phyloP scores from a whole-genome alignment of 2,329 filamentous ascomycete genomes.

The Botryotinia convoluta region DNA sequence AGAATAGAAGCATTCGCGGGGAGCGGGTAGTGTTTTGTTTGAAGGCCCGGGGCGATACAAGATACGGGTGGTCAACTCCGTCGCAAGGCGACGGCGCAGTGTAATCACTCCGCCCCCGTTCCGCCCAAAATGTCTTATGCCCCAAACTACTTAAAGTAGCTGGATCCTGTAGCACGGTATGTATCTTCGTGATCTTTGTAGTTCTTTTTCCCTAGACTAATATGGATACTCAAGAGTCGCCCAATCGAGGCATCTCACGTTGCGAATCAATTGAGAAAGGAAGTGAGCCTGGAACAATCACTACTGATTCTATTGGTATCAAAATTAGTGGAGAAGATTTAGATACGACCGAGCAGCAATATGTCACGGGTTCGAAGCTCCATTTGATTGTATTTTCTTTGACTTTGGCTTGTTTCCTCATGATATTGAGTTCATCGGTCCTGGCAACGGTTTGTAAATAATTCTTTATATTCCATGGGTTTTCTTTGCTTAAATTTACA shows the following conservation, averaged over 20 bases:
- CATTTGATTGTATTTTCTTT: not conserved
- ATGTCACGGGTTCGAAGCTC: not conserved
- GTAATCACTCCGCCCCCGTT: not conserved
- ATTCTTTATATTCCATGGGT: fast-evolving
- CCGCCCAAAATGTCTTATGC: not conserved
- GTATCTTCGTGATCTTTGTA: not conserved
- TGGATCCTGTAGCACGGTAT: not conserved
- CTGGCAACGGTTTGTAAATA: not conserved
- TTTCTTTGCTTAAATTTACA: not conserved
- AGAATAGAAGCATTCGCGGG: fast-evolving
- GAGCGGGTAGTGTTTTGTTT: not conserved
- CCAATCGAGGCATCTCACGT: not conserved
- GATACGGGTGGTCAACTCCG: not conserved
- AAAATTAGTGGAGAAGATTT: not conserved
- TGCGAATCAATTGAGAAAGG: not conserved
- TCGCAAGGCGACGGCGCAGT: not conserved
- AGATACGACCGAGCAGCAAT: not conserved
- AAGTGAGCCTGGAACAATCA: fast-evolving
- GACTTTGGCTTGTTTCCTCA: not conserved
- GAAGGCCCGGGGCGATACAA: not conserved
- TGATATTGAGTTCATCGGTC: not conserved
- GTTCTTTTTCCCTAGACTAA: not conserved
- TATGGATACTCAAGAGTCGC: not conserved
- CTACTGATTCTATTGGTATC: not conserved
- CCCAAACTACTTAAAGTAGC: not conserved